Percentiles rank a stretch among this genome's conserved stretches.
Conservation (phyloP, 2,329 filamentous ascomycete species). For the Phaeosphaeriaceae sp. region DNA sequence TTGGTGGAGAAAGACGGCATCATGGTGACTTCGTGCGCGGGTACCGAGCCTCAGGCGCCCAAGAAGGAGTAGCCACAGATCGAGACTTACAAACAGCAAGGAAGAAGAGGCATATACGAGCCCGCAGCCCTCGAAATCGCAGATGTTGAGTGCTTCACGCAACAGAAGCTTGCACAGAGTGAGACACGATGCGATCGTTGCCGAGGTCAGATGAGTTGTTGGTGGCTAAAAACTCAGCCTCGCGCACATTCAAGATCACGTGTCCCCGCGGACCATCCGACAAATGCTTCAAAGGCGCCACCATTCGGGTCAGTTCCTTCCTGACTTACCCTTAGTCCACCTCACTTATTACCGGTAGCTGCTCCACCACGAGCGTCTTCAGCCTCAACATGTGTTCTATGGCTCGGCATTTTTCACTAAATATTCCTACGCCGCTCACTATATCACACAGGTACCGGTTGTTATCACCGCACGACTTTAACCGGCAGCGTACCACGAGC, state of each 20-base stretch:
- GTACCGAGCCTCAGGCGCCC: background rate
- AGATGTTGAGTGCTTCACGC: background rate
- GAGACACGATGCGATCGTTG: background rate
- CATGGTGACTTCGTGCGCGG: background rate
- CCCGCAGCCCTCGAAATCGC: background rate
- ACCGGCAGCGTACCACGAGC: slow-evolving; percentile 1
- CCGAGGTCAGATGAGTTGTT: background rate
- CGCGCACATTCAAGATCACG: background rate
- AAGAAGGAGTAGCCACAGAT: background rate
- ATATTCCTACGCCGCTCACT: background rate
- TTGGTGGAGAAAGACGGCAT: slow-evolving; percentile 39
- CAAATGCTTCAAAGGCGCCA: background rate
- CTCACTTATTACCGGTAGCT: background rate
- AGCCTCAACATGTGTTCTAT: background rate
- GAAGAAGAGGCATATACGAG: slow-evolving; percentile 2
- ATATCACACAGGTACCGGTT: slow-evolving; percentile 1
- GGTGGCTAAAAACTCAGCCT: background rate
- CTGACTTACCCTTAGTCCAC: background rate
- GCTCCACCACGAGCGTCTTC: background rate
- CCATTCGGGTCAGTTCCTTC: background rate
- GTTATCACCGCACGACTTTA: slow-evolving; percentile 6
- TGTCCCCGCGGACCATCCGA: background rate
- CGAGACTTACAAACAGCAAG: slow-evolving; percentile 4
- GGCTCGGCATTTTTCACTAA: background rate
- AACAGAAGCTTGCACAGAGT: background rate